A percentile compares a stretch with the other conserved stretches of the same genome.
Conservation (phyloP, 495 filamentous ascomycete genomes). For the Penicillium parvum region DNA sequence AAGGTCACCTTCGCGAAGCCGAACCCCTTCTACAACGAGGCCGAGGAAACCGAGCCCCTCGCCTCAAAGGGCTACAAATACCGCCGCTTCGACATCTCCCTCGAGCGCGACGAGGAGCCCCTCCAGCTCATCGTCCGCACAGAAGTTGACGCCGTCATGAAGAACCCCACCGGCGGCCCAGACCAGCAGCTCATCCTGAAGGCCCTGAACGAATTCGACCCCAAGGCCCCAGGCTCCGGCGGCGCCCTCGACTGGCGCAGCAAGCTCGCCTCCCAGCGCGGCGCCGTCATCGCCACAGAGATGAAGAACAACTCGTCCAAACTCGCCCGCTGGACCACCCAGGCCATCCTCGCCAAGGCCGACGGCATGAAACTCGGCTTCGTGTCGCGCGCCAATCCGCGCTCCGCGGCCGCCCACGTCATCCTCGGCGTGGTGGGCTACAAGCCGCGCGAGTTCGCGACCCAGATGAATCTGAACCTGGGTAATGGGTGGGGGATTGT, state of each 20-base stretch:
- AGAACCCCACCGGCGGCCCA: constrained; percentile 82
- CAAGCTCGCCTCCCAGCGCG: constrained; percentile 87
- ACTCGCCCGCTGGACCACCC: constrained; percentile 92
- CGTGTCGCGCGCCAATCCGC: constrained; percentile 88
- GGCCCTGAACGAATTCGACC: constrained; percentile 98
- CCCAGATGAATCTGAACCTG: constrained; percentile 95
- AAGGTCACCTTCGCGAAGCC: constrained; percentile 81
- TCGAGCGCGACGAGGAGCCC: constrained; percentile 86
- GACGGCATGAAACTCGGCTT: constrained; percentile 99
- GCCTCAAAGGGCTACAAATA: constrained; percentile 98
- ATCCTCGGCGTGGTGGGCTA: constrained; percentile 93
- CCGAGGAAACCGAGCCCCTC: constrained; percentile 86
- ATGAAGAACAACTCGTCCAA: constrained; percentile 99
- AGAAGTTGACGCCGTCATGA: constrained; percentile 93
- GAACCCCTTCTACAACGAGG: constrained; percentile 96
- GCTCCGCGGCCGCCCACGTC: constrained; percentile 83
- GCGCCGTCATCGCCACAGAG: constrained; percentile 93
- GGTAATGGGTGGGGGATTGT: constrained; percentile 99
- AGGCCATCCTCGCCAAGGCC: constrained; percentile 90
- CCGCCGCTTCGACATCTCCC: constrained; percentile 88
- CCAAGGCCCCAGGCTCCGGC: constrained; percentile 90
- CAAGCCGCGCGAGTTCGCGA: constrained; percentile 94
- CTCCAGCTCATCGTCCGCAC: constrained; percentile 89
- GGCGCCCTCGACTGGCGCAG: constrained; percentile 93
- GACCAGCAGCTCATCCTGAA: constrained; percentile 90